Evolutionary conservation across 2,329 filamentous ascomycete genomes (phyloP).

Genomic region (Phymatotrichopsis omnivora): DNA sequence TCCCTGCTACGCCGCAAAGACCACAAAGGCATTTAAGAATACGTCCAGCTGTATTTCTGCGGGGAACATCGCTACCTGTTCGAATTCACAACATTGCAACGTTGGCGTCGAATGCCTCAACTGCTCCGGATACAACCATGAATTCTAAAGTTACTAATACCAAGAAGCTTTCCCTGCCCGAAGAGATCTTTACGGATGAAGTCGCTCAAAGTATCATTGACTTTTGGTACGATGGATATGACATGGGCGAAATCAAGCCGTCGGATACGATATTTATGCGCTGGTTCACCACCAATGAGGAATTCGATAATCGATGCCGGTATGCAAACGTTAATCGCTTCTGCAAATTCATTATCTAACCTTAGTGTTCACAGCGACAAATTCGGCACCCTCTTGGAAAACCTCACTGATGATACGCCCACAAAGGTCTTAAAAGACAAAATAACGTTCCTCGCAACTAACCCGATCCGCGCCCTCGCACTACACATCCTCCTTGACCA

Average conservation of each 20-base stretch:
- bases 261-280: slow-evolving; percentile 9
- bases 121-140: too few relatives aligned
- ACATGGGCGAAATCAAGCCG: background rate
- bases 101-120: too few relatives aligned
- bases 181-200: slow-evolving; percentile 15
- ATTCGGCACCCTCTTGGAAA: slow-evolving; percentile 16
- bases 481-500: slow-evolving; percentile 53
- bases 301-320: slow-evolving; percentile 27
- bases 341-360: background rate
- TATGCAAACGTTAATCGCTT: slow-evolving; percentile 3
- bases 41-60: too few relatives aligned
- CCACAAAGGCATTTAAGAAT: too few relatives aligned
- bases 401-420: slow-evolving; percentile 1
- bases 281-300: slow-evolving; percentile 24
- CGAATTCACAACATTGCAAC: too few relatives aligned
- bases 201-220: slow-evolving; percentile 6
- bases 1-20: too few relatives aligned
- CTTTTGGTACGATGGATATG: slow-evolving; percentile 11
- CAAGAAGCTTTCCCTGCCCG: too few relatives aligned
- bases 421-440: too few relatives aligned
- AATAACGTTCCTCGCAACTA: slow-evolving; percentile 15
- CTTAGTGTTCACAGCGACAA: slow-evolving; percentile 8
- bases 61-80: too few relatives aligned
- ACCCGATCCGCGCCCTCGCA: slow-evolving; percentile 35
- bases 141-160: too few relatives aligned